Base-by-base conservation (phyloP, 306 rosid species). In the Lablab purpureus region DNA sequence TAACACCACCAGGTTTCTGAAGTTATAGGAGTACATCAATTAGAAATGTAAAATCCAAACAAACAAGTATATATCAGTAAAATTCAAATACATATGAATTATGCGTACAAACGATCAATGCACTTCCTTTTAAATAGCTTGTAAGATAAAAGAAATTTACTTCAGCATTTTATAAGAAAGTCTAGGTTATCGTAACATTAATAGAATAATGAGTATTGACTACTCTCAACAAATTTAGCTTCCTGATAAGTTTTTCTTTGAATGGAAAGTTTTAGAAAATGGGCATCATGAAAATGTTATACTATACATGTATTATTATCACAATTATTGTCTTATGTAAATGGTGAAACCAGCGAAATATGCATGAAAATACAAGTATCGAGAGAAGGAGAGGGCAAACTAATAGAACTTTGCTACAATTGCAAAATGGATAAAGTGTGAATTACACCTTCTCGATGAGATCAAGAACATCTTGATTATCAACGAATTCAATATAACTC, bases 1-100 rank as follows among this genome's bases (percentile, higher is more conserved):
- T 83, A 83, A 95, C 82, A 28, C 99, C 99, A 4, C 99, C 98
- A 2, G 99, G 99, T 87, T 93, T 95, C 99, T 95, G 97, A 63
- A 87, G 75, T 84, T 72, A 85, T 50, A 49, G 58, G 82, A 72
- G 37, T 74, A 45, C 3, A 77, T 52, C 49, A 41, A 73, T 94
- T 85, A 90, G 89, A 82, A 25, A 80, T 54, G 32, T 66, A 34
- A 74, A 65, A 60, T 15, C 25, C 6, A 81, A 76, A 45, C 12
- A 2, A 75, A 22, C 13, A 51, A 50, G 58, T 8, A 69, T 36
- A 50, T 19, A 7, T 63, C 19, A 23, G 34, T 28, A 55, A 30
- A 60, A 56, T 62, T 41, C 70, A 41, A 68, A 72, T 6, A 37
- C 15, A 78, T 43, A 68, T 45, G 65, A 17, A 15, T 43, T 55